Percentiles rank a stretch among this genome's conserved stretches.
Evolutionary conservation across 1,284 basidiomycete genomes (phyloP).

Genomic region (Grifola frondosa): DNA sequence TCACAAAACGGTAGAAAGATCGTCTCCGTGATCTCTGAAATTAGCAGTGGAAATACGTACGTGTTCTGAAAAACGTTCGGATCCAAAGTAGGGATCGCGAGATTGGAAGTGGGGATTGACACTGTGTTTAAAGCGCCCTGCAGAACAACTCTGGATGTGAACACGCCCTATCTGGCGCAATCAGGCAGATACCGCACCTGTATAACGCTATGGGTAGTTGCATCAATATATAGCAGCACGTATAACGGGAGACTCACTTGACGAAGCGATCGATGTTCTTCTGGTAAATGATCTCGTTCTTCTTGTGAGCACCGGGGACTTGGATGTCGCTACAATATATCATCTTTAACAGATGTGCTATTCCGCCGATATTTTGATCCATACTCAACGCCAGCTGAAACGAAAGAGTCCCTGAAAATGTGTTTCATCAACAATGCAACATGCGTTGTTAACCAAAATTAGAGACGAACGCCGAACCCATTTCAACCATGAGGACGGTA

Average conservation of each 20-base stretch:
- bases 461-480: slow-evolving; percentile 19
- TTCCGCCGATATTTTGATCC: background rate
- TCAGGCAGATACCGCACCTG: slow-evolving; percentile 8
- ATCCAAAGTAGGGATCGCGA: slow-evolving; percentile 15
- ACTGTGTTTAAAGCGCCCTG: slow-evolving; percentile 23
- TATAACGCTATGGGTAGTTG: slow-evolving; percentile 11
- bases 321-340: slow-evolving; percentile 8
- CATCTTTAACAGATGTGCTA: background rate
- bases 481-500: slow-evolving; percentile 23
- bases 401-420: slow-evolving; percentile 12
- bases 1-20: background rate
- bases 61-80: slow-evolving; percentile 15
- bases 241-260: slow-evolving; percentile 14
- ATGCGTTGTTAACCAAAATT: background rate
- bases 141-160: background rate
- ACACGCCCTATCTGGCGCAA: background rate
- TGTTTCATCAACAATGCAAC: background rate
- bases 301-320: slow-evolving; percentile 29
- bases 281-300: slow-evolving; percentile 32
- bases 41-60: slow-evolving; percentile 1
- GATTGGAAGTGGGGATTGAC: slow-evolving; percentile 20
- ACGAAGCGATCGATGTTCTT: slow-evolving; percentile 35
- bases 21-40: background rate
- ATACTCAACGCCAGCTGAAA: background rate
- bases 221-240: background rate